phyloP scores from a whole-genome alignment of 164 flowering plant genomes.

The Nelumbo lutea region DNA sequence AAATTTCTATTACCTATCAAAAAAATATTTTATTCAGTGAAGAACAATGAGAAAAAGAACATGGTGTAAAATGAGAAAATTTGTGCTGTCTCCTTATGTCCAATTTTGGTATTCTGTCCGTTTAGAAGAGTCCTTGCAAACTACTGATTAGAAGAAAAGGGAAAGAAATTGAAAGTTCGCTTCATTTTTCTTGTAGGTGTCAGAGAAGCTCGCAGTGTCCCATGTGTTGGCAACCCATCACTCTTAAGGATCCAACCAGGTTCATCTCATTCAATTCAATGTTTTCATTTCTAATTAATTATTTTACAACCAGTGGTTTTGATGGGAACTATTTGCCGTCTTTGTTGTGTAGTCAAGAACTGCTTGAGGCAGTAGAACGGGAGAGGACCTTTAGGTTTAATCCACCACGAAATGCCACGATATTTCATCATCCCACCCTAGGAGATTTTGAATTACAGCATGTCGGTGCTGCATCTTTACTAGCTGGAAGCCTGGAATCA shows the following conservation, averaged over 20 bases:
- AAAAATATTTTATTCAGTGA: too few relatives aligned
- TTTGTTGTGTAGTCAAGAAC: slow-evolving; percentile 59
- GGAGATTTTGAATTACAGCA: slow-evolving; percentile 80
- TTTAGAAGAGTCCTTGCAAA: not conserved
- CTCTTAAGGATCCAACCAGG: slow-evolving; percentile 81
- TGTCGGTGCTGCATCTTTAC: slow-evolving; percentile 32
- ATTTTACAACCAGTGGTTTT: not conserved
- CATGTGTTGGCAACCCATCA: slow-evolving; percentile 80
- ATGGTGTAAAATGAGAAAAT: too few relatives aligned
- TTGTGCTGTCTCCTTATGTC: not conserved
- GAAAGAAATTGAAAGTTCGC: not conserved
- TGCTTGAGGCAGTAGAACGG: slow-evolving; percentile 70
- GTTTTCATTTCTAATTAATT: not conserved
- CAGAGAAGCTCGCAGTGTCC: slow-evolving; percentile 93
- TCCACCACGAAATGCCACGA: slow-evolving; percentile 54
- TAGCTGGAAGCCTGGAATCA: not conserved
- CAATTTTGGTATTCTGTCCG: not conserved
- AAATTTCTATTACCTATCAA: too few relatives aligned
- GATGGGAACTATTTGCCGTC: slow-evolving; percentile 3
- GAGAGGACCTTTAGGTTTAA: slow-evolving; percentile 58
- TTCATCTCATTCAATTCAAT: slow-evolving; percentile 15
- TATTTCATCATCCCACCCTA: slow-evolving; percentile 79
- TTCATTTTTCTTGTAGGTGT: slow-evolving; percentile 42
- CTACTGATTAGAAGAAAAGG: not conserved
- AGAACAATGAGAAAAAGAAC: too few relatives aligned